A percentile compares a stretch with the other conserved stretches of the same genome.
phyloP scores from a whole-genome alignment of 345 rosid genomes.

The Murraya paniculata region DNA sequence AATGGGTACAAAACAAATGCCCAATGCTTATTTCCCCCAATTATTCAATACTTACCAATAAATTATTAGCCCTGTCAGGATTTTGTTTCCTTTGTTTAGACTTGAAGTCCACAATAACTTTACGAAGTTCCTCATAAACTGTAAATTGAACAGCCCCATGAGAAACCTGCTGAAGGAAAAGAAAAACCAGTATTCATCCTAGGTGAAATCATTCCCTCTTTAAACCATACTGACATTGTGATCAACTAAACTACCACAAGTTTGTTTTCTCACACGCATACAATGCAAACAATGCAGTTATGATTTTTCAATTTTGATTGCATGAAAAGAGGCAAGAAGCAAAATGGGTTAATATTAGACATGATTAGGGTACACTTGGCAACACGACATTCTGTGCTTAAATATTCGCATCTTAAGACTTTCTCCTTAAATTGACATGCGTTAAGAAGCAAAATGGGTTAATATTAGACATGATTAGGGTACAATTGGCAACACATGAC shows the following conservation, averaged over 20 bases:
- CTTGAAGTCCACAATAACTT: conserved; percentile 47
- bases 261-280: neutral
- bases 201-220: neutral
- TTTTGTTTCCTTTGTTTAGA: conserved; percentile 34
- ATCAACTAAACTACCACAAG: neutral
- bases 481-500: neutral
- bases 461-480: neutral
- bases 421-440: conserved; percentile 4
- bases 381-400: neutral
- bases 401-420: neutral
- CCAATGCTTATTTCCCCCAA: neutral
- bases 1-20: neutral
- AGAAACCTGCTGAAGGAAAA: conserved; percentile 80
- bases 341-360: neutral
- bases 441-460: no score
- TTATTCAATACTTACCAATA: conserved; percentile 47
- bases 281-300: neutral
- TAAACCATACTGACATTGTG: neutral
- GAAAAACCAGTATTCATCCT: neutral
- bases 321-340: neutral
- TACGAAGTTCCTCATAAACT: conserved; percentile 86
- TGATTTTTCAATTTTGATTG: neutral
- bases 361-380: neutral
- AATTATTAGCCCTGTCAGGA: conserved; percentile 32
- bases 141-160: conserved; percentile 96